Evolutionary conservation across 768 basidiomycete genomes (phyloP).

Genomic region (Cyclocybe aegerita): DNA sequence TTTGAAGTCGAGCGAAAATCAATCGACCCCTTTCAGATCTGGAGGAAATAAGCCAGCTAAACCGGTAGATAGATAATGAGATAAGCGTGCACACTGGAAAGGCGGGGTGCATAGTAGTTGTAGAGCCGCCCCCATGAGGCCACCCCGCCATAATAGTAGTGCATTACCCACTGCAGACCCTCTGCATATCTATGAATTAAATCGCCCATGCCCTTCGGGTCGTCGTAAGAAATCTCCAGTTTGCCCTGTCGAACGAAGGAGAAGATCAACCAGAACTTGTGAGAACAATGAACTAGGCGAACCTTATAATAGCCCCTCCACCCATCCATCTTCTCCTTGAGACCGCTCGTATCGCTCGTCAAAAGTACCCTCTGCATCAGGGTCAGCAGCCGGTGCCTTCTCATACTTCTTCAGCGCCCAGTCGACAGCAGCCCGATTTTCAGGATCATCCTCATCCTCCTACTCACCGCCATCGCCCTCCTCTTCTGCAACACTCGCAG

Average conservation of each 20-base stretch:
- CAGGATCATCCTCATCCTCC: conserved; percentile 66
- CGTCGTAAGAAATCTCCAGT: conserved; percentile 74
- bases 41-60: conserved; percentile 1
- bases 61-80: neutral
- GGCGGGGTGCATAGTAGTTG: conserved; percentile 94
- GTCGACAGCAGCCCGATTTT: conserved; percentile 71
- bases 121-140: conserved; percentile 99
- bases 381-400: conserved; percentile 74
- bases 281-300: neutral
- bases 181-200: conserved; percentile 84
- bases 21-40: conserved; percentile 68
- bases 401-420: conserved; percentile 87
- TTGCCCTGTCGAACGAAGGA: conserved; percentile 61
- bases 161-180: conserved; percentile 98
- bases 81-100: conserved; percentile 67
- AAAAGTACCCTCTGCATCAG: conserved; percentile 71
- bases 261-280: neutral
- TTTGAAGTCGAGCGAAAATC: conserved; percentile 84
- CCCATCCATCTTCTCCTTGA: conserved; percentile 84
- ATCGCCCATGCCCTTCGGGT: conserved; percentile 64
- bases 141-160: conserved; percentile 97
- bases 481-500: conserved; percentile 44
- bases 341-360: conserved; percentile 76
- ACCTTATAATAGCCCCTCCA: conserved; percentile 95
- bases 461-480: conserved; percentile 49